These are phyloP conservation scores for Aschersonia sp. DNA, from an alignment of 2,329 filamentous ascomycete genomes.

Conservation along the genomic window DNA sequence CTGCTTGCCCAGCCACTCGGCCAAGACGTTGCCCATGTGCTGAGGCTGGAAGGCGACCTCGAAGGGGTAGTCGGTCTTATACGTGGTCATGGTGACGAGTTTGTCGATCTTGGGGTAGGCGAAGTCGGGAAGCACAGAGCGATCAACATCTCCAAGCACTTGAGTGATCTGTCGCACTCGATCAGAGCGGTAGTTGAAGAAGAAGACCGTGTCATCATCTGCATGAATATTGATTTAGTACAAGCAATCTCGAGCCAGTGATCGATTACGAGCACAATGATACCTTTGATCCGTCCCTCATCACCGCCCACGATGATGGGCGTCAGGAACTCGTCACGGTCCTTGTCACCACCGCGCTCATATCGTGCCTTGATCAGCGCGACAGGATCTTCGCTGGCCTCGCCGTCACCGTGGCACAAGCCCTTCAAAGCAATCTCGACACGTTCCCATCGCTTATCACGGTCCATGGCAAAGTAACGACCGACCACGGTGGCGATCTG, in stretches of 20 bases:
- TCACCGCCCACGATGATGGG: conserved; percentile 89
- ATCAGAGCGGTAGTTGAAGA: conserved; percentile 99
- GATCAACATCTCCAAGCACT: conserved; percentile 82
- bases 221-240: conserved; percentile 2
- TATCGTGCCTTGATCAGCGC: conserved; percentile 81
- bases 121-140: conserved; percentile 82
- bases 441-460: conserved; percentile 97
- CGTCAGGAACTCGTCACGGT: conserved; percentile 96
- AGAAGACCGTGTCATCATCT: conserved; percentile 93
- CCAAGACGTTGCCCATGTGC: conserved; percentile 94
- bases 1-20: conserved; percentile 89
- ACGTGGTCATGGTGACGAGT: conserved; percentile 93
- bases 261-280: background rate
- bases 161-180: conserved; percentile 94
- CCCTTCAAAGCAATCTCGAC: conserved; percentile 83
- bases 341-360: conserved; percentile 47
- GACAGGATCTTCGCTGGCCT: conserved; percentile 71
- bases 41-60: conserved; percentile 86
- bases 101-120: conserved; percentile 76
- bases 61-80: conserved; percentile 92
- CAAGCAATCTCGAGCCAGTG: background rate
- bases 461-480: conserved; percentile 98
- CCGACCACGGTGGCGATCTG: conserved; percentile 88
- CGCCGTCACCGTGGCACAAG: conserved; percentile 72
- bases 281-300: conserved; percentile 73